These are phyloP conservation scores for Pseudogymnoascus sp. DNA, from an alignment of 2,329 filamentous ascomycete species.

Conservation along the genomic window DNA sequence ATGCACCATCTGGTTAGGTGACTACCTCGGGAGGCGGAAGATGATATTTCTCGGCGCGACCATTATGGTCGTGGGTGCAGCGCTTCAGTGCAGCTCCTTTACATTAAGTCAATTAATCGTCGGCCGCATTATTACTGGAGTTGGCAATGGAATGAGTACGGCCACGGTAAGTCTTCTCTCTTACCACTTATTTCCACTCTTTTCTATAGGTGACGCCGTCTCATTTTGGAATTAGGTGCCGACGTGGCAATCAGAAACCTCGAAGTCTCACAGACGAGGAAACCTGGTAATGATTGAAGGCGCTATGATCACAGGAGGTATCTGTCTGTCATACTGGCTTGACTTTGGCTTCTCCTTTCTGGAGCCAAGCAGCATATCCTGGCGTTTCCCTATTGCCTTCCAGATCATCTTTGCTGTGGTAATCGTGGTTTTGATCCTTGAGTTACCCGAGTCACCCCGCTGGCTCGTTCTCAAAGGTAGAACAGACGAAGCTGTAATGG, in stretches of 20 bases:
- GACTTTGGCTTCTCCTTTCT: slow-evolving; percentile 47
- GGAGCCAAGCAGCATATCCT: slow-evolving; percentile 32
- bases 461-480: slow-evolving; percentile 15
- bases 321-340: slow-evolving; percentile 52
- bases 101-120: slow-evolving; percentile 34
- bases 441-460: slow-evolving; percentile 14
- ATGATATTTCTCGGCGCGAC: slow-evolving; percentile 7
- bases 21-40: slow-evolving; percentile 27
- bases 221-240: neutral
- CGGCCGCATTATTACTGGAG: slow-evolving; percentile 36
- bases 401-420: slow-evolving; percentile 22
- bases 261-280: slow-evolving; percentile 16
- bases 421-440: slow-evolving; percentile 23
- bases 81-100: slow-evolving; percentile 30
- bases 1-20: slow-evolving; percentile 41
- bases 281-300: slow-evolving; percentile 29
- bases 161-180: neutral
- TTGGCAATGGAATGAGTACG: slow-evolving; percentile 22
- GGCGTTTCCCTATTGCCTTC: slow-evolving; percentile 24
- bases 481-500: slow-evolving; percentile 25
- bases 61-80: slow-evolving; percentile 25
- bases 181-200: neutral
- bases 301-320: slow-evolving; percentile 45
- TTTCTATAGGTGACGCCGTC: neutral
- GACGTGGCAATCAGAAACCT: slow-evolving; percentile 21